Evolutionary conservation across 208 protist species (phyloP).

Genomic region (Crithidia mellificae): DNA sequence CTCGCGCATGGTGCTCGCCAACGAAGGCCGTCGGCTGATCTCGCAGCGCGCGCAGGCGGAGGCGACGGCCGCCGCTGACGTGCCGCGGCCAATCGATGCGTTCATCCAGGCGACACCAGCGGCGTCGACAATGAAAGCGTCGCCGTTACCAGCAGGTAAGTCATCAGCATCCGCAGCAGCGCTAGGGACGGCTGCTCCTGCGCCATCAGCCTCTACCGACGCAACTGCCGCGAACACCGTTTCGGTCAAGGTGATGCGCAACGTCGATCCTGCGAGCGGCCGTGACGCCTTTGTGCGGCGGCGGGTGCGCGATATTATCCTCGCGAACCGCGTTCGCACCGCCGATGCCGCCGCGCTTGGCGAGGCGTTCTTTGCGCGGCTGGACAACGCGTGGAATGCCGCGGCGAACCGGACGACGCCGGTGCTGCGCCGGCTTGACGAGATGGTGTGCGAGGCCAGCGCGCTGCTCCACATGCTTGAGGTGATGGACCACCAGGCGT

Average conservation of each 20-base stretch:
- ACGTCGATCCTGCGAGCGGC: neutral
- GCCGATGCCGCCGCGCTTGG: slow-evolving; percentile 20
- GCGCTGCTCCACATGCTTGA: slow-evolving; percentile 36
- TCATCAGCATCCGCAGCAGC: neutral
- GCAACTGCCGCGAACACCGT: neutral
- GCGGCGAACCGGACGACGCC: slow-evolving; percentile 16
- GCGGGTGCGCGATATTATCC: slow-evolving; percentile 45
- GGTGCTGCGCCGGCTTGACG: slow-evolving; percentile 34
- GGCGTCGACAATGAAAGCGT: neutral
- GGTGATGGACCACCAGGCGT: slow-evolving; percentile 39
- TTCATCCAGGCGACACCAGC: neutral
- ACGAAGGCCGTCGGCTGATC: slow-evolving; percentile 1
- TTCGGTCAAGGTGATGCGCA: neutral
- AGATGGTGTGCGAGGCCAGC: slow-evolving; percentile 39
- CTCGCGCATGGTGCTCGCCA: slow-evolving; percentile 30
- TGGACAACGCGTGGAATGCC: slow-evolving; percentile 15
- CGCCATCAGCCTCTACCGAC: neutral
- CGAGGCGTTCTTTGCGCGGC: slow-evolving; percentile 23
- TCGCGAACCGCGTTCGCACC: slow-evolving; percentile 31
- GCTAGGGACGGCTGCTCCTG: neutral
- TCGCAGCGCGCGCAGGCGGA: neutral
- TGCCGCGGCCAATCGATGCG: neutral
- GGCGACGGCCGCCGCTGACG: neutral
- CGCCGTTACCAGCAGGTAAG: neutral
- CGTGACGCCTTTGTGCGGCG: slow-evolving; percentile 34